phyloP scores from a whole-genome alignment of 345 rosid species.

The Syzygium grande region DNA sequence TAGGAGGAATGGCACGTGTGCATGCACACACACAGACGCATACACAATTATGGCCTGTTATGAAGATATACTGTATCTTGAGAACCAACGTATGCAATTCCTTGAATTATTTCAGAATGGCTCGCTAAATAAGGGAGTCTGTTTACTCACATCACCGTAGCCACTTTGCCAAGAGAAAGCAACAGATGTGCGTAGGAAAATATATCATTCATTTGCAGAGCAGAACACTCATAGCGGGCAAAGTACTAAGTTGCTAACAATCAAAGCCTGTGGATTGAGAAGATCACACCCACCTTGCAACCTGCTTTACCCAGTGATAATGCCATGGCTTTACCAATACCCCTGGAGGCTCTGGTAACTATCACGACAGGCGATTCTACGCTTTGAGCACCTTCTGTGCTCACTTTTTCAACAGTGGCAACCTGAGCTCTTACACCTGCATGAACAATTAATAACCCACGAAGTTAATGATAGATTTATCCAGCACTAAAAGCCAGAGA shows the following conservation, averaged over 20 bases:
- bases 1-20: neutral
- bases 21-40: neutral
- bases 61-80: neutral
- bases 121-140: neutral
- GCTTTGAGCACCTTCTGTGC: slow-evolving; percentile 24
- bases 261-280: neutral
- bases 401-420: slow-evolving; percentile 43
- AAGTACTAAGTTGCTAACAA: neutral
- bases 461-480: neutral
- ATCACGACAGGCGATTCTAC: slow-evolving; percentile 75
- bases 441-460: neutral
- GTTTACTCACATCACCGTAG: neutral
- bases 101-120: neutral
- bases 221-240: neutral
- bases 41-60: neutral
- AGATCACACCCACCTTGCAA: slow-evolving; percentile 36
- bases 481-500: neutral
- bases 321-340: slow-evolving; percentile 92
- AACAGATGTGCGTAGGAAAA: neutral
- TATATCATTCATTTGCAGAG: neutral
- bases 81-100: neutral
- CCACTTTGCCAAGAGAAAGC: neutral
- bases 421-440: slow-evolving; percentile 26
- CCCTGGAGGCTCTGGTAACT: slow-evolving; percentile 97
- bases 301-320: slow-evolving; percentile 82